Conservation (phyloP, 441 rosid species). For the Isatis lusitanica region DNA sequence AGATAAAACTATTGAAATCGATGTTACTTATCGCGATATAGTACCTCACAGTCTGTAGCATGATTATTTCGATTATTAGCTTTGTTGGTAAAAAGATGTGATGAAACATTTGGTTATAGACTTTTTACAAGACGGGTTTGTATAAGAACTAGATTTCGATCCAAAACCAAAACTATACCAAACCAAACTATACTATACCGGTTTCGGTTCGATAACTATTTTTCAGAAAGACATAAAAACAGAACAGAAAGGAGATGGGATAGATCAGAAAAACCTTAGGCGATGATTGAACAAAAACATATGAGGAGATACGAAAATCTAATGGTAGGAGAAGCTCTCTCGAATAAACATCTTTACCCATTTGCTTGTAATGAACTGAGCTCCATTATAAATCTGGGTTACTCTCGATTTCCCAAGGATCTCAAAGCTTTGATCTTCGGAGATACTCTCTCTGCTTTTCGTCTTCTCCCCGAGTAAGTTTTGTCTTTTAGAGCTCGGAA, state of each 20-base stretch:
- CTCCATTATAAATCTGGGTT: constrained; percentile 53
- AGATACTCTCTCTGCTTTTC: constrained; percentile 70
- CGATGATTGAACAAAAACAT: background rate
- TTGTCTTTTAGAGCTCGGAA: background rate
- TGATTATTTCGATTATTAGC: background rate
- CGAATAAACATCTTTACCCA: constrained; percentile 55
- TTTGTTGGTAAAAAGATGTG: background rate
- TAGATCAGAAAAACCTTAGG: background rate
- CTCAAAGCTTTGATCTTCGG: constrained; percentile 62
- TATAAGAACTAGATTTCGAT: too few species aligned
- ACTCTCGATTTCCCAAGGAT: constrained; percentile 57
- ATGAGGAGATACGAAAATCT: constrained; percentile 58
- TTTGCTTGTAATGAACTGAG: constrained; percentile 70
- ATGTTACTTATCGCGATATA: background rate
- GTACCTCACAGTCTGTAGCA: background rate
- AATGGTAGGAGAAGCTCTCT: constrained; percentile 47
- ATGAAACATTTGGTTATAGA: background rate
- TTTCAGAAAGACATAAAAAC: background rate
- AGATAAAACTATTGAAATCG: background rate
- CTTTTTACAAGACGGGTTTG: background rate
- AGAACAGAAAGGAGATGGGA: background rate
- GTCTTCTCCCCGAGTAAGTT: constrained; percentile 72
- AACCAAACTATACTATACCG: background rate
- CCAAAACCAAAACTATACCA: background rate
- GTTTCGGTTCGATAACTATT: background rate